These are phyloP conservation scores for Metschnikowia sp. DNA, from an alignment of 805 yeast species.

Conservation along the genomic window DNA sequence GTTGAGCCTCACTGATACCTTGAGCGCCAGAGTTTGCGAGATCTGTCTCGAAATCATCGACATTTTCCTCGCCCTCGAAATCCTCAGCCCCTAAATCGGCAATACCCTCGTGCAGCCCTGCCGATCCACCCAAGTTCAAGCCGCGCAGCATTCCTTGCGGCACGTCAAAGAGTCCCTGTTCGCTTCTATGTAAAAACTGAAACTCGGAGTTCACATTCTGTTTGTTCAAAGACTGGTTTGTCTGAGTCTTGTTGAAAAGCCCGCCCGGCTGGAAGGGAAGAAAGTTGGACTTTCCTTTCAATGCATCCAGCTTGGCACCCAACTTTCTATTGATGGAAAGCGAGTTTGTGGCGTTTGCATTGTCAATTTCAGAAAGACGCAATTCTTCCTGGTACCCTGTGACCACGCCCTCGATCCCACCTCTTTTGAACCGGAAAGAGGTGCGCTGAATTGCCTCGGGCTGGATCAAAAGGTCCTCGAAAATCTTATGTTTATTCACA, in stretches of 20 bases:
- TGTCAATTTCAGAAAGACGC: constrained; percentile 42
- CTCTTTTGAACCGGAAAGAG: constrained; percentile 61
- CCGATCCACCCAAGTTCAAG: constrained; percentile 29
- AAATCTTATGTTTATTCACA: constrained; percentile 33
- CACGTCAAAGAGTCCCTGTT: constrained; percentile 69
- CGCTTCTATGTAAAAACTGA: constrained; percentile 58
- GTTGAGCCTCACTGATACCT: not conserved
- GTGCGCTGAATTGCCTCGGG: constrained; percentile 68
- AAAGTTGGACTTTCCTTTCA: constrained; percentile 68
- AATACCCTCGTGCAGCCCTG: constrained; percentile 2
- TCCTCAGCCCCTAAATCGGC: constrained; percentile 6
- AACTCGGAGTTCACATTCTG: constrained; percentile 12
- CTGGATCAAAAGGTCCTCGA: constrained; percentile 46
- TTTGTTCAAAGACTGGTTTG: constrained; percentile 16
- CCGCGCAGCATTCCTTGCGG: constrained; percentile 86
- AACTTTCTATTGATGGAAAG: constrained; percentile 68
- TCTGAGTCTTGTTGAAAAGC: constrained; percentile 23
- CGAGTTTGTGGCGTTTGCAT: constrained; percentile 63
- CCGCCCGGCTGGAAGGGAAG: constrained; percentile 97
- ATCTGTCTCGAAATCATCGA: not conserved
- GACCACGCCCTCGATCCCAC: constrained; percentile 74
- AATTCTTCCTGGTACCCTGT: constrained; percentile 56
- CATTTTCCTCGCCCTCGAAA: constrained; percentile 5
- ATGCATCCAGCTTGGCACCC: constrained; percentile 55
- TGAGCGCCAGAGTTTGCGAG: not conserved